Evolutionary conservation across 2,329 filamentous ascomycete species (phyloP), one percentile per base, ranked within the genome.

Genomic region (Cladosporium sp.): DNA sequence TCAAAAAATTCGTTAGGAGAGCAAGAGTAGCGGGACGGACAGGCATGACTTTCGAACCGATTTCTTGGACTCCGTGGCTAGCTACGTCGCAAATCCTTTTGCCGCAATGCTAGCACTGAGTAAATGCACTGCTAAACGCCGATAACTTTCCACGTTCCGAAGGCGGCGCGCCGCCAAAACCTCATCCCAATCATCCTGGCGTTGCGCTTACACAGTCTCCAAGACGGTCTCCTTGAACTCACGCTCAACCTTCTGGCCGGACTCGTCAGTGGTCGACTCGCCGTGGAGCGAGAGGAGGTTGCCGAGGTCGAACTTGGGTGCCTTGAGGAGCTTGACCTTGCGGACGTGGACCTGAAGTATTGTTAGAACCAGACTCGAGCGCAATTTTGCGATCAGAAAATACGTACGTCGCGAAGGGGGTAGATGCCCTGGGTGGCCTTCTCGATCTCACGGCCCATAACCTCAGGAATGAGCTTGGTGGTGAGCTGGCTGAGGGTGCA

Each of bases 391-490:
- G 24, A n/a, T 4, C 11, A 21, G 26, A 7, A 32, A 24, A 44
- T 68, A 81, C 82, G 71, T 86, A 97, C 95, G 84, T 98, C 97
- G 88, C 98, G 95, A 80, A 99, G 91, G 76, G 95, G 95, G 86
- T 99, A 99, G 85, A 99, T 99, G 84, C 95, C 94, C 86, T 97
- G 93, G 74, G 93, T 97, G 72, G 93, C 89, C 90, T 99, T 99
- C 90, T 99, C 95, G 75, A 99, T 99, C 87, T 98, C 95, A 80
- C 95, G 93, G 77, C 95, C 95, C 82, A 99, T 98, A 75, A 98
- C 95, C 87, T 99, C 95, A 73, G 95, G 95, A 80, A 99, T 98
- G 78, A 99, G 89, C 90, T 99, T 99, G 81, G 92, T 92, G 80
- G 93, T 97, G 77, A 99, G 90, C 88, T 98, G 94, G 77, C 92